Evolutionary conservation across 2,329 filamentous ascomycete genomes (phyloP).

Genomic region (Sporothrix inflata): DNA sequence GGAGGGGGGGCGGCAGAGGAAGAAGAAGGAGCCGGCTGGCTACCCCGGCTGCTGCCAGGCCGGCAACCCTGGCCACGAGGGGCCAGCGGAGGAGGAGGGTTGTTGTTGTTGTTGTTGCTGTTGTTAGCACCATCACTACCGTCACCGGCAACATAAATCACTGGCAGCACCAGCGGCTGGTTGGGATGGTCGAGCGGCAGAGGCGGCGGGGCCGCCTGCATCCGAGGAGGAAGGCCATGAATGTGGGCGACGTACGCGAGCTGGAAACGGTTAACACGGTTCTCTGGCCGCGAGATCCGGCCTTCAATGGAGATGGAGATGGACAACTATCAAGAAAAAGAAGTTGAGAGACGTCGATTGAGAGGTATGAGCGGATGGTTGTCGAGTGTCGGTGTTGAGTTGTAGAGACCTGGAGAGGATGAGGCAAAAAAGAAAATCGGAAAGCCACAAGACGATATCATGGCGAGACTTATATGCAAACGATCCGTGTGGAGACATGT

Average conservation of each 20-base stretch:
- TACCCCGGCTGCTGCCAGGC: too few species aligned
- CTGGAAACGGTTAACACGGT: not conserved
- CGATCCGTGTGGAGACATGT: not conserved
- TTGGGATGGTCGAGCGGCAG: not conserved
- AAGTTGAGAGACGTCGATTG: not conserved
- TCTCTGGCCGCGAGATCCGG: not conserved
- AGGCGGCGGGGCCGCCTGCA: not conserved
- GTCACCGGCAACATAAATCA: not conserved
- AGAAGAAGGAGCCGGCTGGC: too few species aligned
- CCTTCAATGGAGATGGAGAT: not conserved
- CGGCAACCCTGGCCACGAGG: too few species aligned
- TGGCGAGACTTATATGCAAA: not conserved
- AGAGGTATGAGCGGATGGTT: not conserved
- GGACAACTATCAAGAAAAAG: not conserved
- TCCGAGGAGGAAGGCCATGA: not conserved
- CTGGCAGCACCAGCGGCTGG: not conserved
- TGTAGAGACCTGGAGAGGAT: not conserved
- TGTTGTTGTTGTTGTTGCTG: not conserved
- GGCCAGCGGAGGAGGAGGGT: not conserved
- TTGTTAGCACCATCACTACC: not conserved
- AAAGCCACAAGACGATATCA: not conserved
- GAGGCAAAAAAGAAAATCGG: not conserved
- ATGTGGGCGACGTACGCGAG: not conserved
- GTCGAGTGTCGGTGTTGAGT: not conserved
- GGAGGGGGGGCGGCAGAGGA: not conserved